Evolutionary conservation across 768 basidiomycete genomes (phyloP), one percentile per base, ranked within the genome.

Genomic region (Nidularia pulvinata): DNA sequence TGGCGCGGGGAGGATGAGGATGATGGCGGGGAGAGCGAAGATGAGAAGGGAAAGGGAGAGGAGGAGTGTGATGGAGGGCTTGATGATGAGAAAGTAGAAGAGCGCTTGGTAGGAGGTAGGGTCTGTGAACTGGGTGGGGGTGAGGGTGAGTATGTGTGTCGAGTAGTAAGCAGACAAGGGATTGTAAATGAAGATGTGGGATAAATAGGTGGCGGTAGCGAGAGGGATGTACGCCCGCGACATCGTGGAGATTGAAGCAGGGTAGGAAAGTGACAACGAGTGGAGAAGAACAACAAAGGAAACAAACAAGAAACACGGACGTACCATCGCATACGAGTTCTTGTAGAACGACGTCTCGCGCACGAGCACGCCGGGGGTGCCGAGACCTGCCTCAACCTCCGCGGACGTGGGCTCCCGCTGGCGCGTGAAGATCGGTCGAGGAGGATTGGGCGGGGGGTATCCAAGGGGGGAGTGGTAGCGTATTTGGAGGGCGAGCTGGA

Each of bases 41-140:
- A 81, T 68, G 13, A 89, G 37, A 48, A 90, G 64, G 19, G 72
- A 58, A 11, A 90, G 65, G 5, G 82, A 79, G 35, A 92, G 71
- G 14, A 88, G 71, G 30, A 93, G 68, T 1, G 90, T 91, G 66
- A 93, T 88, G 33, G 83, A 78, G 2, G 91, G 89, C 65, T 93
- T 93, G 74, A 93, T 85, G 48, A 93, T 88, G 55, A 93, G 79
- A 71, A 93, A 93, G 66, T 93, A 93, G 75, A 93, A 93, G 3
- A 93, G 77, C 0, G 91, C 86, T 71, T 89, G 89, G 67, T 91
- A 93, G 14, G 91, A 89, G 4, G 87, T 89, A 37, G 87, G 72
- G 61, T 93, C 91, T 42, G 86, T 85, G 69, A 93, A 93, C 90
- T 91, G 25, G 25, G 25, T 58, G 16, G 19, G 43, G 13, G 49